Base-by-base conservation (phyloP, 805 yeast genomes). In the Nakazawaea molendinolei region DNA sequence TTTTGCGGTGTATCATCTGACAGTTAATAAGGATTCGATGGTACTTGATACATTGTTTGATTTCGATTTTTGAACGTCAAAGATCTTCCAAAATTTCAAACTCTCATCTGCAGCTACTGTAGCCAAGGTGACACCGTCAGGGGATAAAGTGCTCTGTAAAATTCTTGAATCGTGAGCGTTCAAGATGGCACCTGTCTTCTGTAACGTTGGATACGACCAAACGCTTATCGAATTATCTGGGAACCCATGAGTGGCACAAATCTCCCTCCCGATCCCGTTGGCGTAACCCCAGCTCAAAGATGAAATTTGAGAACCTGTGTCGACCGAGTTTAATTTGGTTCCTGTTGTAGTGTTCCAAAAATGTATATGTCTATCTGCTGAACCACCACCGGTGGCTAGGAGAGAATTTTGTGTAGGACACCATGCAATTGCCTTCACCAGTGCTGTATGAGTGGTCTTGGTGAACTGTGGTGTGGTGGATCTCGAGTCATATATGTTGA, bases 41-140 rank as follows among this genome's bases (percentile, higher is more conserved):
- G 35, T 18, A 14, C 35, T 31, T 22, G 34, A 10, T 9, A 9
- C 8, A 8, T 35, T 7, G 24, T 15, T 31, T 16, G 9, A 7
- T 8, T 26, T 36, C 4, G 31, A 23, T 45, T 65, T 58, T 46
- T 60, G 54, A 44, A 57, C 36, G 50, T 90, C 96, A 58, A 87
- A 90, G 16, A 92, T 68, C 46, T 85, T 81, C 89, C 95, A 92
- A 61, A 92, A 92, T 61, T 92, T 90, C 52, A 92, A 69, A 60
- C 87, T 90, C 56, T 92, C 98, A 58, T 92, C 97, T 9, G 95
- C 94, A 2, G 97, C 94, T 31, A 89, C 87, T 0, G 98, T 92
- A 1, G 95, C 97, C 38, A 92, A 61, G 0, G 94, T 85, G 35
- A 85, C 74, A 12, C 83, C 85, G 59, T 92, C 97, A 3, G 97